Conservation (phyloP, 1,284 basidiomycete species). For the Moesziomyces parantarcticus region DNA sequence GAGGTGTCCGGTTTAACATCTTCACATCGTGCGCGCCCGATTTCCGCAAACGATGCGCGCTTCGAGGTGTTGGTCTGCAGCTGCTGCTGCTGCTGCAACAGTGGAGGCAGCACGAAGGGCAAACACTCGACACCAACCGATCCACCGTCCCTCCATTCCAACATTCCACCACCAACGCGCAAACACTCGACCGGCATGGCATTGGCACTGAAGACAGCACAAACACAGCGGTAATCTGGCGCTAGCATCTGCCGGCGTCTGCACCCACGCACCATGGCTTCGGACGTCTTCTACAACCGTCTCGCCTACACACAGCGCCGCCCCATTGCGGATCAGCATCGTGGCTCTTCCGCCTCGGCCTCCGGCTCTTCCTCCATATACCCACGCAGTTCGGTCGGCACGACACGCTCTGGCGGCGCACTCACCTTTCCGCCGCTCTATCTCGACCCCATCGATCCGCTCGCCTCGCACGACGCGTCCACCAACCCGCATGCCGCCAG, state of each 20-base stretch:
- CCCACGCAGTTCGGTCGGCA: constrained; percentile 20
- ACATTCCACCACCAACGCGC: not conserved
- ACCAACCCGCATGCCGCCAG: constrained; percentile 11
- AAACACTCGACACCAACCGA: not conserved
- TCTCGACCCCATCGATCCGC: constrained; percentile 38
- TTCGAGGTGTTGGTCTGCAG: too few relatives aligned
- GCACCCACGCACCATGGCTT: constrained; percentile 33
- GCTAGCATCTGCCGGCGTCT: not conserved
- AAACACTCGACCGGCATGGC: not conserved
- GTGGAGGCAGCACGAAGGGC: constrained; percentile 1
- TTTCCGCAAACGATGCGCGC: too few relatives aligned
- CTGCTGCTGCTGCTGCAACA: not conserved
- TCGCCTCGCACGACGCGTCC: constrained; percentile 12
- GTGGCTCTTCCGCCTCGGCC: constrained; percentile 10
- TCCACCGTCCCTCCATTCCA: too few relatives aligned
- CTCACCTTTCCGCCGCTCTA: constrained; percentile 52
- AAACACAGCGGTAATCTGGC: too few relatives aligned
- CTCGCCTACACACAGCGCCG: constrained; percentile 33
- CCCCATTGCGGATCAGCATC: constrained; percentile 9
- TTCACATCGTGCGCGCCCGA: too few relatives aligned
- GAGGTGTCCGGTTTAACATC: too few relatives aligned
- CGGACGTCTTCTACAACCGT: constrained; percentile 46
- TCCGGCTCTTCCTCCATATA: constrained; percentile 1
- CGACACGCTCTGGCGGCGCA: constrained; percentile 24
- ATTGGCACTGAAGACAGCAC: too few relatives aligned